A percentile compares a stretch with the other conserved stretches of the same genome.
Conservation (phyloP, 176 grass and related monocot species). For the Carex cristatella region DNA sequence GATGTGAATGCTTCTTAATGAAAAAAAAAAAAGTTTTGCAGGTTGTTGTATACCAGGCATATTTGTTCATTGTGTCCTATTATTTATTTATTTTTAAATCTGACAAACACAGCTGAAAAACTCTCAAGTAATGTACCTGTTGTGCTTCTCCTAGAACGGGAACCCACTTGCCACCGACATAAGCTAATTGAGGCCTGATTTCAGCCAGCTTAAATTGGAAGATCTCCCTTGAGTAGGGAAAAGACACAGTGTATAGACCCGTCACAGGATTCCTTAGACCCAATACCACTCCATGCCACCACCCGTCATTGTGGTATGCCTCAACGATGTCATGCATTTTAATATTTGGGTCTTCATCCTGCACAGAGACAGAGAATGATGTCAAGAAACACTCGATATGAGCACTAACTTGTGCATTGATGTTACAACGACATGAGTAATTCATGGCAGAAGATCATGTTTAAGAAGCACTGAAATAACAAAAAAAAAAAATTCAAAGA, state of each 20-base stretch:
- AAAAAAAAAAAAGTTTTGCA: neutral
- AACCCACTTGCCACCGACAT: constrained; percentile 31
- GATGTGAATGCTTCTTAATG: neutral
- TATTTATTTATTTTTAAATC: neutral
- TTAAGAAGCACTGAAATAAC: too few species aligned
- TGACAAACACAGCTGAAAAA: neutral
- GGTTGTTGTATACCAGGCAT: neutral
- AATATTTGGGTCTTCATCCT: constrained; percentile 12
- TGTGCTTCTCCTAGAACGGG: constrained; percentile 13
- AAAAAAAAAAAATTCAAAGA: too few species aligned
- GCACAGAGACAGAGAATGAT: neutral
- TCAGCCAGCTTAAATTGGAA: constrained; percentile 34
- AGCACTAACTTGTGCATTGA: too few species aligned
- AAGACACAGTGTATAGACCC: constrained; percentile 38
- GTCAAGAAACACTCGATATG: too few species aligned
- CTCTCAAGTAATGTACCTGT: constrained; percentile 14
- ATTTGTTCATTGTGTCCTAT: neutral
- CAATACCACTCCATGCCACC: constrained; percentile 55
- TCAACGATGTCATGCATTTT: constrained; percentile 41
- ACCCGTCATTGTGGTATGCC: constrained; percentile 41
- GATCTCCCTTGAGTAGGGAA: constrained; percentile 51
- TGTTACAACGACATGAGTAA: too few species aligned
- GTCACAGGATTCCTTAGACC: neutral
- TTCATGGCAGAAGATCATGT: too few species aligned
- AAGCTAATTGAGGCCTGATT: constrained; percentile 41